Percentiles rank a stretch among this genome's conserved stretches.
These are phyloP conservation scores for Dalbergia cochinchinensis DNA, from an alignment of 306 rosid species.

Conservation along the genomic window DNA sequence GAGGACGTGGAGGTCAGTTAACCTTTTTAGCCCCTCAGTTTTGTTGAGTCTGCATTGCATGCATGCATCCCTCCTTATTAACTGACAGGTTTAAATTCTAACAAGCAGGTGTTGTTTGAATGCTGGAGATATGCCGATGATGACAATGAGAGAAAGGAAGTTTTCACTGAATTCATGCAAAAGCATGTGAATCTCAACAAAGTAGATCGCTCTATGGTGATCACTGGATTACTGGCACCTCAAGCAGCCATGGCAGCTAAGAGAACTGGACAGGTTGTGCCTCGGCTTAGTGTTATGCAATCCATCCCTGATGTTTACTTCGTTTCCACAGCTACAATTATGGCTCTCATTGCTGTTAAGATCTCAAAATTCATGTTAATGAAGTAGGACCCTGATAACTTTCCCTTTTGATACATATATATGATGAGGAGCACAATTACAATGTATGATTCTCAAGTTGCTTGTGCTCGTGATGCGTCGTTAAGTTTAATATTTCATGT, in stretches of 20 bases:
- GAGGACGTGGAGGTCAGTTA: slow-evolving; percentile 53
- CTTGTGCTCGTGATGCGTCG: too few species aligned
- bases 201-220: slow-evolving; percentile 55
- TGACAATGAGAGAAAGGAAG: neutral
- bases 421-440: too few species aligned
- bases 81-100: slow-evolving; percentile 1
- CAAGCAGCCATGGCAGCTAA: slow-evolving; percentile 67
- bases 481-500: slow-evolving; percentile 13
- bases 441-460: too few species aligned
- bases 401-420: too few species aligned
- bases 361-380: slow-evolving; percentile 40
- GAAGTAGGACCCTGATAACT: neutral
- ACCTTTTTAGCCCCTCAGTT: neutral
- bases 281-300: slow-evolving; percentile 61
- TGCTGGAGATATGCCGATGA: neutral
- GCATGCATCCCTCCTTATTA: neutral
- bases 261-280: slow-evolving; percentile 59
- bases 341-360: slow-evolving; percentile 61
- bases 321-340: slow-evolving; percentile 62
- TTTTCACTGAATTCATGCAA: slow-evolving; percentile 41
- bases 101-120: slow-evolving; percentile 41
- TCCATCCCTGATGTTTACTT: slow-evolving; percentile 66
- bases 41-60: neutral
- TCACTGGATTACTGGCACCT: slow-evolving; percentile 69
- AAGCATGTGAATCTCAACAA: slow-evolving; percentile 49